Percentiles rank a stretch among this genome's conserved stretches.
phyloP scores from a whole-genome alignment of 75 land plant genomes.

The Picea sitchensis region DNA sequence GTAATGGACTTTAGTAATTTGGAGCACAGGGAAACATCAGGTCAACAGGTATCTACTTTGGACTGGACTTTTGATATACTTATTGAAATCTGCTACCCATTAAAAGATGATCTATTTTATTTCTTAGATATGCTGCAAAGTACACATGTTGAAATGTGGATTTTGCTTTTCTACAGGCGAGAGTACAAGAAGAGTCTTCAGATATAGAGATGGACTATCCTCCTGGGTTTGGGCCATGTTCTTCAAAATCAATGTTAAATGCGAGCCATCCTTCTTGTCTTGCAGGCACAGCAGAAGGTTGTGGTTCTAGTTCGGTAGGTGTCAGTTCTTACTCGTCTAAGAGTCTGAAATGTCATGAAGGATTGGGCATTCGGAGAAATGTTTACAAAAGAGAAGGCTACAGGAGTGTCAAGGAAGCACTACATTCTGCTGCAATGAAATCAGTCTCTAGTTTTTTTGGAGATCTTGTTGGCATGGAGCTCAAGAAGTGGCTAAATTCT shows the following conservation, averaged over 20 bases:
- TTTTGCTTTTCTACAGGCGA: constrained; percentile 18
- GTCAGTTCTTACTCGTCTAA: neutral
- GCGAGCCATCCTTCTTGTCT: neutral
- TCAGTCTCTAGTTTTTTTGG: constrained; percentile 28
- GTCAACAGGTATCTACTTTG: neutral
- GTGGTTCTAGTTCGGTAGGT: neutral
- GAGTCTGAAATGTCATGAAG: neutral
- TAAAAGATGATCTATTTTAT: constrained; percentile 6
- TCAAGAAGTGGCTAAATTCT: constrained; percentile 7
- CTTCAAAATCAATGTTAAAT: neutral
- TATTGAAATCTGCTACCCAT: neutral
- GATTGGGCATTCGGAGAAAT: neutral
- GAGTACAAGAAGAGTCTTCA: constrained; percentile 5
- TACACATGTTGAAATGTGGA: neutral
- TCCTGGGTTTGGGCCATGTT: constrained; percentile 45
- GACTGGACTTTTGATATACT: neutral
- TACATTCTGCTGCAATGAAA: constrained; percentile 27
- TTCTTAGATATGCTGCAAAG: neutral
- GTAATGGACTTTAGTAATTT: neutral
- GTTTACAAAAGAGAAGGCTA: constrained; percentile 10
- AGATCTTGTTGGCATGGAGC: constrained; percentile 29
- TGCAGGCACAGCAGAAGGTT: neutral
- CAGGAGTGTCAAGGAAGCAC: constrained; percentile 24
- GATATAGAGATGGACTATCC: constrained; percentile 34
- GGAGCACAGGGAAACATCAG: neutral